Evolutionary conservation across 306 rosid species (phyloP), one percentile per base, ranked within the genome.

Genomic region (Gastrolobium bilobum): DNA sequence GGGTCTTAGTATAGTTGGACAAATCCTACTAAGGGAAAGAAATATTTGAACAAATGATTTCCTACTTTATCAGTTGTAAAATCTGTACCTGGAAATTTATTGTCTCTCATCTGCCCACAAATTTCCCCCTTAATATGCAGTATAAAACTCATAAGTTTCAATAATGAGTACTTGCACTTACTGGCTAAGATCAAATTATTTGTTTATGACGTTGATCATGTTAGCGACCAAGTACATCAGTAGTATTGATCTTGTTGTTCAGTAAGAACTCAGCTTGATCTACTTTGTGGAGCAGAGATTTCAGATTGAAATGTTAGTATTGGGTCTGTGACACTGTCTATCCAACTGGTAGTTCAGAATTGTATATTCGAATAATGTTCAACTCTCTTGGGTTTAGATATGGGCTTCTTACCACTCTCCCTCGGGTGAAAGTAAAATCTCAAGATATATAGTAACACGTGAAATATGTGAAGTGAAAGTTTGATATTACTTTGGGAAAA

Each of bases 201-300:
- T 78, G 13, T 65, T 33, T 59, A 29, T 34, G 38, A 42, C 52
- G 43, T 53, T n/a, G 67, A 61, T 77, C 31, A 10, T 33, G 40
- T 29, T 65, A 65, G 34, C 66, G 56, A 56, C 10, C 30, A 29
- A 31, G 80, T 26, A 5, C 3, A 30, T 47, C 3, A 10, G 38
- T 52, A 30, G 56, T 71, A 46, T 31, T 54, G 38, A 34, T 54
- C 58, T n/a, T 62, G 10, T 35, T 73, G 66, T 37, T 13, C 37
- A 10, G 37, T 78, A 67, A 37, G 67, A 83, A 39, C 57, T 52
- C 44, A 35, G 69, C 48, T 0, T 53, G 76, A 56, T 83, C n/a
- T 71, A 46, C 29, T 20, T 56, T 29, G 64, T 54, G 65, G 14
- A 52, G 50, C 42, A 9, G 6, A 43, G 4, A 75, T 20, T 53